phyloP scores from a whole-genome alignment of 352 stramenopile genomes.

The Phytophthora rubi region DNA sequence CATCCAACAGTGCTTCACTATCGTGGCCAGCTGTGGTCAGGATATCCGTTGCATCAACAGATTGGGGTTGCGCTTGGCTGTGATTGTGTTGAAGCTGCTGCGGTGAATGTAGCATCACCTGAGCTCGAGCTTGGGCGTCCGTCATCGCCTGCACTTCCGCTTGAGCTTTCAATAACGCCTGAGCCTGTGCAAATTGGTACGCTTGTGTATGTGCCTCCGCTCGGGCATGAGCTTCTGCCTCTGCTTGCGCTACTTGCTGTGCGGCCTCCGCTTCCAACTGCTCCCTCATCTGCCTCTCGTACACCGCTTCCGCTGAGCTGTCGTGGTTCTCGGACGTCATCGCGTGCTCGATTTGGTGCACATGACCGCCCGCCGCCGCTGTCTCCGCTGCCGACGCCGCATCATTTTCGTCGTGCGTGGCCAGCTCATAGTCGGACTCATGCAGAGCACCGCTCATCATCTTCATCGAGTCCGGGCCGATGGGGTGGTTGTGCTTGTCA shows the following conservation, averaged over 20 bases:
- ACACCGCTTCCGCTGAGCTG: constrained; percentile 19
- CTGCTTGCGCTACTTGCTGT: constrained; percentile 38
- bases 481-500: constrained; percentile 81
- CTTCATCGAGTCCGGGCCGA: constrained; percentile 72
- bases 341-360: constrained; percentile 38
- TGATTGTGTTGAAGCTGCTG: constrained; percentile 24
- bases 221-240: constrained; percentile 41
- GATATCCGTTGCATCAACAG: constrained; percentile 47
- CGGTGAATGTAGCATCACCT: constrained; percentile 36
- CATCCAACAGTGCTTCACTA: constrained; percentile 58
- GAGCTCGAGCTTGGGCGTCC: constrained; percentile 41
- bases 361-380: constrained; percentile 5
- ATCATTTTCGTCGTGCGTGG: constrained; percentile 22
- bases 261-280: constrained; percentile 43
- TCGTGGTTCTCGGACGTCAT: constrained; percentile 19
- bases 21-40: constrained; percentile 53
- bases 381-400: neutral
- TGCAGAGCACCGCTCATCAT: constrained; percentile 50
- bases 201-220: constrained; percentile 43
- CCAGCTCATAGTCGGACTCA: constrained; percentile 69
- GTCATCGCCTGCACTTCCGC: constrained; percentile 36
- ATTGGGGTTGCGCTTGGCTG: constrained; percentile 32
- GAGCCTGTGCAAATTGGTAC: constrained; percentile 41
- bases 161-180: constrained; percentile 34
- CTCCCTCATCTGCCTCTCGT: constrained; percentile 39